Base-by-base conservation (phyloP, 2,329 filamentous ascomycete genomes). In the Raffaelea albimanens region DNA sequence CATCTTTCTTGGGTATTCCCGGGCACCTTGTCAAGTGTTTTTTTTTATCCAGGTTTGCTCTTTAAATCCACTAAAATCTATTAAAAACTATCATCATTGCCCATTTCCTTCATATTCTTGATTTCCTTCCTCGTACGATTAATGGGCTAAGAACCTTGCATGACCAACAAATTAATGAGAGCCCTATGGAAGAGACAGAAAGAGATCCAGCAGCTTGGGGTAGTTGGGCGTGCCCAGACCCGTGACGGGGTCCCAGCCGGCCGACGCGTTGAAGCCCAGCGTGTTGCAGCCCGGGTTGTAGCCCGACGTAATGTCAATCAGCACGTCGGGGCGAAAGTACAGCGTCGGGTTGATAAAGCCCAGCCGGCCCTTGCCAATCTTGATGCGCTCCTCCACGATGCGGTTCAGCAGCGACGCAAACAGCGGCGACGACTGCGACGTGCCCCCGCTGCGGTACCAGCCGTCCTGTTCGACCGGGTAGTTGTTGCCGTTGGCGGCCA, bases 381-480 rank as follows among this genome's bases (percentile, higher is more conserved):
- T 60, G n/a, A 82, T 61, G 38, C 77, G 65, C 1, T 75, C 75
- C 54, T 83, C 80, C 53, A 84, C 83, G 47, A 85, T 44, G 20
- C 45, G 44, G 38, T 36, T 47, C n/a, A 50, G 65, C 44, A 84
- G 67, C 7, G 69, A 75, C 0, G 76, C 73, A 14, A 78, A 75
- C 0, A 76, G 64, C 0, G 83, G 82, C 0, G 75, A 61, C 1
- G 80, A 41, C 25, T 41, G 36, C 18, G 38, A 44, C 5, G 48
- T 47, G 19, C 48, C 48, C 29, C 48, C 48, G 38, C 36, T 47
- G 5, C 46, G 48, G 13, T 40, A 44, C 14, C 42, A 47, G 8
- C 33, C 22, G 29, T 39, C 42, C 1, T 41, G 21, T 16, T 40
- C 19, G 10, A 44, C 41, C 5, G 38, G 34, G 25, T 47, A 42